Evolutionary conservation across 176 grass and related monocot genomes (phyloP).

Genomic region (Luzula sylvatica): DNA sequence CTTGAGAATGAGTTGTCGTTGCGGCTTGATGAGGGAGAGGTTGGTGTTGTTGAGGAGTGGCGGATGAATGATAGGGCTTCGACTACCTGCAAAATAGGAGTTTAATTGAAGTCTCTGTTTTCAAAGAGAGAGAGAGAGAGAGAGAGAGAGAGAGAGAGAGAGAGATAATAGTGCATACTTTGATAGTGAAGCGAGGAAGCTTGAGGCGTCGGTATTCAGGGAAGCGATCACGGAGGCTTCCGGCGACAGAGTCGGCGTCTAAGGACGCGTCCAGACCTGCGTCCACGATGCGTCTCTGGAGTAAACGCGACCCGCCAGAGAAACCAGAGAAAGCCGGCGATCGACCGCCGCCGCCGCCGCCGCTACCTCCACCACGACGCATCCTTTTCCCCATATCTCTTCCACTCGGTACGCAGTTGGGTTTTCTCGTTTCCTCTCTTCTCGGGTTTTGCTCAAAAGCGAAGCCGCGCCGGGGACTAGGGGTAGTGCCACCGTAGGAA

Average conservation of each 20-base stretch:
- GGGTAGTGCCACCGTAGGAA: too few species aligned
- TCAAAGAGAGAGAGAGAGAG: neutral
- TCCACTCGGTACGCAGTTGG: too few species aligned
- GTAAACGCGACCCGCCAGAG: constrained; percentile 3
- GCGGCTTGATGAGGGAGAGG: too few species aligned
- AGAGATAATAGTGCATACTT: constrained; percentile 12
- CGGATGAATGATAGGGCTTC: constrained; percentile 1
- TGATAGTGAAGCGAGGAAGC: constrained; percentile 30
- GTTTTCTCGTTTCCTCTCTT: too few species aligned
- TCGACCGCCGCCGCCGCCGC: constrained; percentile 10
- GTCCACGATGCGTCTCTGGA: constrained; percentile 32
- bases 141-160: neutral
- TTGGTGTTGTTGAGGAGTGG: constrained; percentile 11
- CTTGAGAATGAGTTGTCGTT: neutral
- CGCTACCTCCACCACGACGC: constrained; percentile 4
- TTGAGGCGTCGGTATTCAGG: constrained; percentile 40
- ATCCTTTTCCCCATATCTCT: too few species aligned
- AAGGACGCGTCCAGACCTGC: constrained; percentile 19
- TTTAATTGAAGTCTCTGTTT: too few species aligned
- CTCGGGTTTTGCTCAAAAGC: too few species aligned
- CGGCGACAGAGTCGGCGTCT: constrained; percentile 37
- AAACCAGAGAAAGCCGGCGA: constrained; percentile 7
- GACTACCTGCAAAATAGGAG: too few species aligned
- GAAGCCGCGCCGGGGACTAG: too few species aligned
- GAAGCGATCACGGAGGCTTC: constrained; percentile 38